A percentile compares a stretch with the other conserved stretches of the same genome.
Evolutionary conservation across 2,329 filamentous ascomycete genomes (phyloP).

Genomic region (Scytalidium lignicola): DNA sequence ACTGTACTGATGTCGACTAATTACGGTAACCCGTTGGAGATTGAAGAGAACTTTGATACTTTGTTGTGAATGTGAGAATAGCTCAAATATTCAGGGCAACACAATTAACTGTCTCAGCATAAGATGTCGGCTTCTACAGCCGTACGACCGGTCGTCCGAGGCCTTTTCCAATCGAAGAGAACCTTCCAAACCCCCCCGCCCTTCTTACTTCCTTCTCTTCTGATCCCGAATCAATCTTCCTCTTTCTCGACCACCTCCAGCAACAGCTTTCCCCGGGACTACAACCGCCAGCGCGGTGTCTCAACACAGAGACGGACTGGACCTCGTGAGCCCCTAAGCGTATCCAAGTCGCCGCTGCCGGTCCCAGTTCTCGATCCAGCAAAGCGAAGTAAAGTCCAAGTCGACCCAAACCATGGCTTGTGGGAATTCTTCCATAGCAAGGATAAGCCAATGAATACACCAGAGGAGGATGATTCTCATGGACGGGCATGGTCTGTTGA

Average conservation of each 20-base stretch:
- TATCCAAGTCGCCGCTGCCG: conserved; percentile 68
- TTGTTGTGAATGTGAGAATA: neutral
- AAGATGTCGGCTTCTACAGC: conserved; percentile 24
- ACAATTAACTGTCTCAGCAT: conserved; percentile 12
- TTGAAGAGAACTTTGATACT: neutral
- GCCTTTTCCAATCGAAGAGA: conserved; percentile 13
- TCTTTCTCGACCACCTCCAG: conserved; percentile 27
- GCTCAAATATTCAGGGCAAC: neutral
- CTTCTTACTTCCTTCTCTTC: conserved; percentile 28
- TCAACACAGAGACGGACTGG: conserved; percentile 77
- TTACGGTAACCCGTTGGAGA: neutral
- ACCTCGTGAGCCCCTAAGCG: conserved; percentile 66
- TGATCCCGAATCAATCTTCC: conserved; percentile 18
- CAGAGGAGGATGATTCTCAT: conserved; percentile 64
- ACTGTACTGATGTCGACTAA: neutral
- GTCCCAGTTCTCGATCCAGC: conserved; percentile 58
- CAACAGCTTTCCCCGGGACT: conserved; percentile 50
- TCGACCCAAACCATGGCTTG: conserved; percentile 75
- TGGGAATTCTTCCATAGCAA: conserved; percentile 84
- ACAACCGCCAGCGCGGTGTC: conserved; percentile 74
- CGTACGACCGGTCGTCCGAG: conserved; percentile 18
- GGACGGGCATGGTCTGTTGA: conserved; percentile 80
- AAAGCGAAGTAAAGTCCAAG: conserved; percentile 47
- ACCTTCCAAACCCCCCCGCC: conserved; percentile 16
- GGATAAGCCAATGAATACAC: conserved; percentile 63